Percentiles rank a stretch among this genome's conserved stretches.
Evolutionary conservation across 192 early-diverging fungal species (phyloP).

Genomic region (Rhizophagus prolifer): DNA sequence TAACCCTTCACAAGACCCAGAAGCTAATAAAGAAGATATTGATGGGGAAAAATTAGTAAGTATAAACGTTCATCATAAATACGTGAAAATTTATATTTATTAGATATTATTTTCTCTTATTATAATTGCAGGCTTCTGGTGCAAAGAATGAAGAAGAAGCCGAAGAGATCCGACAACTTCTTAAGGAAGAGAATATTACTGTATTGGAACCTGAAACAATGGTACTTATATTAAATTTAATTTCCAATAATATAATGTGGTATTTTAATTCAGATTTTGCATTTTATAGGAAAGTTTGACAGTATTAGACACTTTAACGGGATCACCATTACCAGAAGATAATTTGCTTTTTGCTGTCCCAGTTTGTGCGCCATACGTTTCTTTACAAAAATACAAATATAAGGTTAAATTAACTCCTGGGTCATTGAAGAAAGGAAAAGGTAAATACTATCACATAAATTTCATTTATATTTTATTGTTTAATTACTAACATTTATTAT

Average conservation of each 20-base stretch:
- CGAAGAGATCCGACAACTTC: constrained; percentile 51
- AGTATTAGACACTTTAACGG: constrained; percentile 79
- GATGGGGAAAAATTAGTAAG: neutral
- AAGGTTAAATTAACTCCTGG: constrained; percentile 94
- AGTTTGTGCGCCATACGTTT: constrained; percentile 89
- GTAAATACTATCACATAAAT: constrained; percentile 28
- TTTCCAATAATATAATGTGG: neutral
- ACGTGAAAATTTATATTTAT: neutral
- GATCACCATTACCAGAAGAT: constrained; percentile 75
- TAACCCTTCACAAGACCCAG: constrained; percentile 28
- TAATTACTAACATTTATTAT: neutral
- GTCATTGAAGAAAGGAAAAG: constrained; percentile 88
- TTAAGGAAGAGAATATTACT: constrained; percentile 59
- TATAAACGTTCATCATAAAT: neutral
- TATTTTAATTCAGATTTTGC: neutral
- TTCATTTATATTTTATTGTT: constrained; percentile 25
- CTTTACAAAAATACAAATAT: constrained; percentile 88
- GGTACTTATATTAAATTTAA: constrained; percentile 26
- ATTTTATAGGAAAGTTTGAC: constrained; percentile 50
- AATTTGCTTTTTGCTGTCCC: constrained; percentile 83
- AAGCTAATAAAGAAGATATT: constrained; percentile 25
- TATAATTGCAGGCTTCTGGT: neutral
- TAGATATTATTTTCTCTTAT: neutral
- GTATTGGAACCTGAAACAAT: constrained; percentile 53
- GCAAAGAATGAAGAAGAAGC: constrained; percentile 31